Evolutionary conservation across 2,329 filamentous ascomycete species (phyloP).

Genomic region (Epichloe uncinata): DNA sequence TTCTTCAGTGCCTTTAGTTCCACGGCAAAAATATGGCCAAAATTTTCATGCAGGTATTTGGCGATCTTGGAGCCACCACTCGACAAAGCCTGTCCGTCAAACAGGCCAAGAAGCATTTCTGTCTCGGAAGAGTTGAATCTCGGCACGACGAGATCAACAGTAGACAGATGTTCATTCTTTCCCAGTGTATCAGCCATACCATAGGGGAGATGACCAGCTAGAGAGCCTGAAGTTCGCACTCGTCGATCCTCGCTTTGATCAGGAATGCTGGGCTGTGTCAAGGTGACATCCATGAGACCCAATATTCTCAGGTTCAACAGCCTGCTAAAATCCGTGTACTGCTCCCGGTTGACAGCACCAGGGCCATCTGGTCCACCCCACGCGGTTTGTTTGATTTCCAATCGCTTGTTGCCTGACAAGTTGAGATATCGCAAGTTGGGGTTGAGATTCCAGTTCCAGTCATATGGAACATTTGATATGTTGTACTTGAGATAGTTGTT

Average conservation of each 20-base stretch:
- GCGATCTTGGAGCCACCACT: conserved; percentile 89
- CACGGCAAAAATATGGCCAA: conserved; percentile 68
- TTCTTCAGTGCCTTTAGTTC: conserved; percentile 65
- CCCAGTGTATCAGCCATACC: conserved; percentile 96
- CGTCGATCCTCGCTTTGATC: conserved; percentile 91
- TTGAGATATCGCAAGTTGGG: conserved; percentile 91
- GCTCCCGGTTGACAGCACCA: conserved; percentile 44
- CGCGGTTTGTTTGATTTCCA: conserved; percentile 67
- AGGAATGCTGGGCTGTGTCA: conserved; percentile 84
- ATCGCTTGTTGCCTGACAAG: conserved; percentile 86
- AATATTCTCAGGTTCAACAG: conserved; percentile 74
- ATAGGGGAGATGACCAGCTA: conserved; percentile 79
- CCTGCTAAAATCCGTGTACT: conserved; percentile 77
- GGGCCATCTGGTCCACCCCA: conserved; percentile 31
- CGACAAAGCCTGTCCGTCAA: conserved; percentile 83
- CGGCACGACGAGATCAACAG: conserved; percentile 88
- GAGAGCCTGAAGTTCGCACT: conserved; percentile 90
- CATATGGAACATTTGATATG: conserved; percentile 96
- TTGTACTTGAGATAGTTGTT: conserved; percentile 97
- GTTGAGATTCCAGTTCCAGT: conserved; percentile 99
- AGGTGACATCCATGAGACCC: conserved; percentile 93
- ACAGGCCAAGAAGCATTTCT: conserved; percentile 85
- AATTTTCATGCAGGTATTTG: conserved; percentile 93
- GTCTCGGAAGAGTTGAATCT: conserved; percentile 81
- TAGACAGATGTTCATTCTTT: conserved; percentile 86